phyloP scores from a whole-genome alignment of 78 protist species.

The Mastigamoeba balamuthi region DNA sequence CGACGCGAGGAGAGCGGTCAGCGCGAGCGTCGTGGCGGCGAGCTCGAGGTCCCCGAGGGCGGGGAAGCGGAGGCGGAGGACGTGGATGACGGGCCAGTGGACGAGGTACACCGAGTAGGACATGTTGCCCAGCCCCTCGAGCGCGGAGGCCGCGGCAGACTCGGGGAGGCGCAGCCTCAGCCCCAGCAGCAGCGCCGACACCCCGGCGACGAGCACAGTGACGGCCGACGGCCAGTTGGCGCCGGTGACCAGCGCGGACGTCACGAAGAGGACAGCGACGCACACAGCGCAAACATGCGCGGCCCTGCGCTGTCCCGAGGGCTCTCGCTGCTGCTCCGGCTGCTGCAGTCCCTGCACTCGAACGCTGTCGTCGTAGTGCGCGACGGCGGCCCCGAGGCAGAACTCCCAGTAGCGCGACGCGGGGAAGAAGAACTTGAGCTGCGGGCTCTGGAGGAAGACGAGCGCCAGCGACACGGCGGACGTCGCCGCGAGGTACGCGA shows the following conservation, averaged over 20 bases:
- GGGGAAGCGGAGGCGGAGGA: not conserved
- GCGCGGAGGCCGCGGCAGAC: too few species aligned
- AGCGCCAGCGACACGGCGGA: not conserved
- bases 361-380: too few species aligned
- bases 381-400: not conserved
- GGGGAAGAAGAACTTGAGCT: not conserved
- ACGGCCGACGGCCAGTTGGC: too few species aligned
- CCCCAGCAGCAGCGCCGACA: too few species aligned
- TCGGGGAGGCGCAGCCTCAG: too few species aligned
- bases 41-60: not conserved
- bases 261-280: too few species aligned
- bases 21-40: not conserved
- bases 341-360: too few species aligned
- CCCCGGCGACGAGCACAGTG: too few species aligned
- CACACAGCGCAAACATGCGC: too few species aligned
- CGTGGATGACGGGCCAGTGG: not conserved
- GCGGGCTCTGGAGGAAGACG: not conserved
- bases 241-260: too few species aligned
- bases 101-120: not conserved
- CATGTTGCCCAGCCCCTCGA: not conserved
- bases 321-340: too few species aligned
- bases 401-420: not conserved
- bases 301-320: too few species aligned
- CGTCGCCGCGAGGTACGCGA: not conserved
- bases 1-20: not conserved